Evolutionary conservation across 2,329 filamentous ascomycete species (phyloP).

Genomic region (Nemania sp.): DNA sequence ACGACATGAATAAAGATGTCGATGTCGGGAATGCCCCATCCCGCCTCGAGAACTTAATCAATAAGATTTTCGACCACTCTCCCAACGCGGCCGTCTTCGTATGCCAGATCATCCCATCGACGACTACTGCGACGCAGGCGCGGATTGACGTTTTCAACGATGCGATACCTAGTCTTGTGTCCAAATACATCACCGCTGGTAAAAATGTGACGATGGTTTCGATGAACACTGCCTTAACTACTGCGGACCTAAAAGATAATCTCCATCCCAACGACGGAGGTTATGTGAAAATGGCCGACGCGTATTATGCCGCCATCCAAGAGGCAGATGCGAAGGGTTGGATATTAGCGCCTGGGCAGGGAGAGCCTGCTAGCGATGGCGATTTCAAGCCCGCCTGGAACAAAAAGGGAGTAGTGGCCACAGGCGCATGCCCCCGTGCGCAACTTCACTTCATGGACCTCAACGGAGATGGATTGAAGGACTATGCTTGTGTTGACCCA

Average conservation of each 20-base stretch:
- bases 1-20: neutral
- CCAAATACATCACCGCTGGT: neutral
- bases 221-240: constrained; percentile 11
- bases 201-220: constrained; percentile 4
- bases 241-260: neutral
- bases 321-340: constrained; percentile 7
- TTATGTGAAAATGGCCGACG: constrained; percentile 19
- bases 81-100: constrained; percentile 10
- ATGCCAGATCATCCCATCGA: constrained; percentile 11
- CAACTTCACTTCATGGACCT: constrained; percentile 20
- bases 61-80: constrained; percentile 2
- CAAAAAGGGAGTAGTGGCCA: neutral
- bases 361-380: neutral
- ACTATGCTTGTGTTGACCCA: constrained; percentile 18
- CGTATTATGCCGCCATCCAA: constrained; percentile 10
- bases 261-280: constrained; percentile 26
- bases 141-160: constrained; percentile 15
- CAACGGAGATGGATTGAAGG: constrained; percentile 19
- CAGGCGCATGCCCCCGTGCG: neutral
- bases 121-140: neutral
- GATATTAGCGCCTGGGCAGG: constrained; percentile 1
- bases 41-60: constrained; percentile 8
- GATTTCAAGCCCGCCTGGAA: constrained; percentile 10
- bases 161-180: neutral
- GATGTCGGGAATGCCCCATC: neutral